These are phyloP conservation scores for Diaporthe amygdali DNA, from an alignment of 2,329 filamentous ascomycete species.

Conservation along the genomic window DNA sequence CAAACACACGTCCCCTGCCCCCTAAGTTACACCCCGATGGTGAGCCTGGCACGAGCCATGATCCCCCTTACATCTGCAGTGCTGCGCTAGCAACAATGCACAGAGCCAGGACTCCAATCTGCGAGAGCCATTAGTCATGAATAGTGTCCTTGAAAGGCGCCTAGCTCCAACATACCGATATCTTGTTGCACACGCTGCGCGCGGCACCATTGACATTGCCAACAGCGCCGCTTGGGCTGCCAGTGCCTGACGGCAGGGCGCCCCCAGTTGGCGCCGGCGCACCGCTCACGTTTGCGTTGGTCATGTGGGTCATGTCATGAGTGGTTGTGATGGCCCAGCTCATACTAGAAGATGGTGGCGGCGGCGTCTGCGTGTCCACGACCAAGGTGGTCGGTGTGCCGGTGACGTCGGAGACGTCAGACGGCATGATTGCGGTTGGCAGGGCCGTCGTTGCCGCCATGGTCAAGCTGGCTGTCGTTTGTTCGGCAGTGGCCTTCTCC, in stretches of 20 bases:
- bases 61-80: background rate
- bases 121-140: background rate
- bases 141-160: background rate
- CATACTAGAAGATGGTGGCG: background rate
- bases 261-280: background rate
- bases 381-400: constrained; percentile 18
- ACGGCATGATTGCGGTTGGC: constrained; percentile 20
- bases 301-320: background rate
- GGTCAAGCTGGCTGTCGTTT: background rate
- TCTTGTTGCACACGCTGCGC: constrained; percentile 1
- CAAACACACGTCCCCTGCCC: background rate
- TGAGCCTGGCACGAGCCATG: background rate
- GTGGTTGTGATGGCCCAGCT: constrained; percentile 2
- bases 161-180: constrained; percentile 14
- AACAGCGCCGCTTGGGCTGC: background rate
- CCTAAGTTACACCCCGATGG: background rate
- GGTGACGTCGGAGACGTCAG: constrained; percentile 13
- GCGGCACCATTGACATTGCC: background rate
- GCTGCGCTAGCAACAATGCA: constrained; percentile 3
- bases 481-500: background rate
- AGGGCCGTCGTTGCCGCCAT: background rate
- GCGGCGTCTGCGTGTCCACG: constrained; percentile 11
- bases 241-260: background rate
- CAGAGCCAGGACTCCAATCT: constrained; percentile 16
- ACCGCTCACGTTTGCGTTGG: background rate